phyloP scores from a whole-genome alignment of 192 early-diverging fungal species.

The Coemansia erecta region DNA sequence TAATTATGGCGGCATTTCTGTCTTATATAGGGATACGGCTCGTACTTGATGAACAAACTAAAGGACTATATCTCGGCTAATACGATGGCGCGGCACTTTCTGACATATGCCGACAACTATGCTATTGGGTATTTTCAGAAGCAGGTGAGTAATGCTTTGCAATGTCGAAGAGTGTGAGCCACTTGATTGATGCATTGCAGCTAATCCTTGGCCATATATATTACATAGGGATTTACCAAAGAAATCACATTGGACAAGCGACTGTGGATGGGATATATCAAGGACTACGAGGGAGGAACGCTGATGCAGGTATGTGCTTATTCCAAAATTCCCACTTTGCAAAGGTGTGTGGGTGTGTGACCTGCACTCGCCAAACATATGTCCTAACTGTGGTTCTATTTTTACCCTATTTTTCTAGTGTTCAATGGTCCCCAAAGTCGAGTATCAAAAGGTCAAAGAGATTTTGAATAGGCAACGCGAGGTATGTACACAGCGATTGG shows the following conservation, averaged over 20 bases:
- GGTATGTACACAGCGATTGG: slow-evolving; percentile 26
- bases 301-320: slow-evolving; percentile 70
- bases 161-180: not conserved
- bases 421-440: slow-evolving; percentile 85
- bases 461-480: slow-evolving; percentile 72
- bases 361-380: not conserved
- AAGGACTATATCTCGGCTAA: slow-evolving; percentile 86
- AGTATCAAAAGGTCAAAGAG: slow-evolving; percentile 72
- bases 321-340: not conserved
- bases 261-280: slow-evolving; percentile 98
- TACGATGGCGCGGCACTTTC: slow-evolving; percentile 77
- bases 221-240: slow-evolving; percentile 82
- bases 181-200: too few species aligned
- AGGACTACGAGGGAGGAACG: slow-evolving; percentile 98
- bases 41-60: slow-evolving; percentile 90
- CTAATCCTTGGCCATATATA: not conserved
- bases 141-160: slow-evolving; percentile 53
- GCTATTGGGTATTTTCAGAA: slow-evolving; percentile 99
- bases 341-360: not conserved
- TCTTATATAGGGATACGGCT: slow-evolving; percentile 83
- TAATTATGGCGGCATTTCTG: not conserved
- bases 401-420: slow-evolving; percentile 57
- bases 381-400: not conserved
- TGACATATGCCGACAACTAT: slow-evolving; percentile 99
- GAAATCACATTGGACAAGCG: slow-evolving; percentile 92